Conservation (phyloP, 176 grass and related monocot genomes). For the Carex scoparia region DNA sequence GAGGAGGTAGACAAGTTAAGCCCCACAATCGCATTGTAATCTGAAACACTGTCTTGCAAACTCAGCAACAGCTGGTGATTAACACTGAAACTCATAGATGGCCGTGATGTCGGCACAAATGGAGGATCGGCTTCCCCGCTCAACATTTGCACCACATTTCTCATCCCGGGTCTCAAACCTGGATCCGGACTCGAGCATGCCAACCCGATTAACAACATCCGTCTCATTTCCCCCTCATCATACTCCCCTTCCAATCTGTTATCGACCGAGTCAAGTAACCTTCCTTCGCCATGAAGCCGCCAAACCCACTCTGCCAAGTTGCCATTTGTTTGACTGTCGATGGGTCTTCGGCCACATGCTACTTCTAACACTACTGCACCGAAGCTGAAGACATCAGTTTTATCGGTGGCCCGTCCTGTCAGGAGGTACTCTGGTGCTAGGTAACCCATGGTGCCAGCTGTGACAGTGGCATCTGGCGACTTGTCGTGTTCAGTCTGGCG, state of each 20-base stretch:
- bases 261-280: conserved; percentile 42
- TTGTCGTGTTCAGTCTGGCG: conserved; percentile 75
- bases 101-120: conserved; percentile 59
- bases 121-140: conserved; percentile 76
- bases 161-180: conserved; percentile 56
- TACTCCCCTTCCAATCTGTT: conserved; percentile 46
- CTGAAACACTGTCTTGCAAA: conserved; percentile 92
- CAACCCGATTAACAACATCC: conserved; percentile 53
- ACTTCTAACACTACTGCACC: conserved; percentile 69
- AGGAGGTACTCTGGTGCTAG: conserved; percentile 93
- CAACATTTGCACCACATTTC: conserved; percentile 75
- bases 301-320: conserved; percentile 93
- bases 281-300: conserved; percentile 65
- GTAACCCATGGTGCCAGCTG: conserved; percentile 90
- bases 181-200: conserved; percentile 82
- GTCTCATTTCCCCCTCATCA: conserved; percentile 65
- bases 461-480: conserved; percentile 73
- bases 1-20: conserved; percentile 46
- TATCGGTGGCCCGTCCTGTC: conserved; percentile 77
- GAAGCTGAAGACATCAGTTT: conserved; percentile 88
- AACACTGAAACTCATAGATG: conserved; percentile 76
- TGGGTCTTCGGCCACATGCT: conserved; percentile 62
- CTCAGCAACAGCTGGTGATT: conserved; percentile 77
- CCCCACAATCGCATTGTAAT: conserved; percentile 71
- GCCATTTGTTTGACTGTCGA: conserved; percentile 39